Percentiles rank a stretch among this genome's conserved stretches.
These are phyloP conservation scores for Mycena rebaudengoi DNA, from an alignment of 768 basidiomycete genomes.

Conservation along the genomic window DNA sequence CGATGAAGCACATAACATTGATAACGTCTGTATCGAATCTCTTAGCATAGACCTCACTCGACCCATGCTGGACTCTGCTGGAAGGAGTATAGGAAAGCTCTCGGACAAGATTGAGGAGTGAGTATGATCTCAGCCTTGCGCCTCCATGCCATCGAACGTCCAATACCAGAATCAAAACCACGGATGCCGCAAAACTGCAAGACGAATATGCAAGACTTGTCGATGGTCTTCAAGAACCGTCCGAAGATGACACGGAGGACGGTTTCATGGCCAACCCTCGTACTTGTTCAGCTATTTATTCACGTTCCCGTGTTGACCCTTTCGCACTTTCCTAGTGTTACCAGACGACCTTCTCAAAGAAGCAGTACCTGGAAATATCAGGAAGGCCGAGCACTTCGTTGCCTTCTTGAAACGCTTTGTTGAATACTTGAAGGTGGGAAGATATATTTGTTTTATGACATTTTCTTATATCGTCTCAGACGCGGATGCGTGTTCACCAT, in stretches of 20 bases:
- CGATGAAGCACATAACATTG: constrained; percentile 99
- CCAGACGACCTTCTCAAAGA: constrained; percentile 95
- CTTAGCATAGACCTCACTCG: constrained; percentile 96
- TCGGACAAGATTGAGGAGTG: constrained; percentile 96
- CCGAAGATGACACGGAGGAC: constrained; percentile 68
- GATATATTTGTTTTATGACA: constrained; percentile 3
- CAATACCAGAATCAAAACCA: constrained; percentile 84
- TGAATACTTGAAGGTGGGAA: constrained; percentile 93
- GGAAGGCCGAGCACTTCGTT: constrained; percentile 98
- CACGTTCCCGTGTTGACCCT: not conserved
- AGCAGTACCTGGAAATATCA: constrained; percentile 96
- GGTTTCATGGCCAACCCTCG: constrained; percentile 90
- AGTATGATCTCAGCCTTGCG: constrained; percentile 32
- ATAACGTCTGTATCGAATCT: constrained; percentile 99
- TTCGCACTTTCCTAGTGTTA: constrained; percentile 62
- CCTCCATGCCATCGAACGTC: not conserved
- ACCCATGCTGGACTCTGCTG: constrained; percentile 96
- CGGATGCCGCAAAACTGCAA: constrained; percentile 92
- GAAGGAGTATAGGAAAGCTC: constrained; percentile 85
- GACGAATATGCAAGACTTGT: constrained; percentile 97
- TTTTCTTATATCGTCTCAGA: constrained; percentile 55
- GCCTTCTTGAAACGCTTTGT: constrained; percentile 98
- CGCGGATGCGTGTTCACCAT: constrained; percentile 98
- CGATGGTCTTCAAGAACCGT: constrained; percentile 87
- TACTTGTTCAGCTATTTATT: constrained; percentile 40